Base-by-base conservation (phyloP, 129 eudicot genomes). In the Artemisia argyi region DNA sequence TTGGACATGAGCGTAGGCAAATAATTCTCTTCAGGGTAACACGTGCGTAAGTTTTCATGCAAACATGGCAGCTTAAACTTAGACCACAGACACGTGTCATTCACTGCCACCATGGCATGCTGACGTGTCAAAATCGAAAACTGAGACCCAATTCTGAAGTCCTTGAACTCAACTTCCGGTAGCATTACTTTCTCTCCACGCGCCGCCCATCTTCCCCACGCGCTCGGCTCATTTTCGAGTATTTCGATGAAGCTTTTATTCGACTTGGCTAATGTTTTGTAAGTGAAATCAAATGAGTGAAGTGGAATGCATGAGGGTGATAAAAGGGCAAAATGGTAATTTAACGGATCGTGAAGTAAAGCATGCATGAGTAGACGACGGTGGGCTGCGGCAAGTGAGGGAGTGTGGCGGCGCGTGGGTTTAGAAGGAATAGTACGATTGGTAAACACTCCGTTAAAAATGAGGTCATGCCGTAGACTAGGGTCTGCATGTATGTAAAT, bases 21-120 rank as follows among this genome's bases (percentile, higher is more conserved):
- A 65, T 94, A 90, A 19, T 86, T 84, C 91, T 94, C 98, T 76
- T 90, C 98, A 9, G 98, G 98, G 71, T 84, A 94, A 88, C 98
- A 94, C 89, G 83, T 76, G 89, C 20, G 12, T 14, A 13, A 22
- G 3, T 59, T 76, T 15, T 80, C 72, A 9, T 19, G 35, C 26
- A 81, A 19, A 74, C 98, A 94, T 3, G 93, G 91, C 48, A 78
- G 72, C 82, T 80, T 84, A 76, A 94, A 90, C 76, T 90, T 94
- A 5, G 85, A 61, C 98, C 98, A 94, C 2, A 94, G 7, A 67
- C 77, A 65, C 81, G 72, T 81, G 84, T 90, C 98, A 32, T 79
- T 53, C 35, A 80, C 85, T 7, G 74, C 81, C 65, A 84, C 32
- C 83, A 74, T 73, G 64, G 98, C 97, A 53, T 94, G 98, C 52